Evolutionary conservation across 2,329 filamentous ascomycete genomes (phyloP).

Genomic region (Knufia petricola): DNA sequence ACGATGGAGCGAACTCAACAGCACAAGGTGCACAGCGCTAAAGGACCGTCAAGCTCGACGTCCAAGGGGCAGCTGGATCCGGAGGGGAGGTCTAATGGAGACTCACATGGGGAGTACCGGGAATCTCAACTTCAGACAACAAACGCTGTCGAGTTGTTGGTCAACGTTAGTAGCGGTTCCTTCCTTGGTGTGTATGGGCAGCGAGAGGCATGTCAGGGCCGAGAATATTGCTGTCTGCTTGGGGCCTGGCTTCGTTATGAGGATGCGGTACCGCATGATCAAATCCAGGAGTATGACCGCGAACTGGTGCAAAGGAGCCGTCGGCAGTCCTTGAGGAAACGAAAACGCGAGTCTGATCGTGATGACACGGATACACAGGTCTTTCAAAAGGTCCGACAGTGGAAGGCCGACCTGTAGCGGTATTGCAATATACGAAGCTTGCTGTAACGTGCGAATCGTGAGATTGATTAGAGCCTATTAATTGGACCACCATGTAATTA

Average conservation of each 20-base stretch:
- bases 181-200: neutral
- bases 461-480: no score
- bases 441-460: no score
- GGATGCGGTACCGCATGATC: neutral
- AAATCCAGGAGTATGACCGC: neutral
- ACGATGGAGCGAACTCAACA: neutral
- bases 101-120: neutral
- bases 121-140: neutral
- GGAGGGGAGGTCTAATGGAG: no score
- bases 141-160: neutral
- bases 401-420: neutral
- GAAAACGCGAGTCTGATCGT: neutral
- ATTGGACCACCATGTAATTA: no score
- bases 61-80: no score
- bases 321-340: no score
- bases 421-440: neutral
- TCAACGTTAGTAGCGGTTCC: neutral
- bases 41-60: neutral
- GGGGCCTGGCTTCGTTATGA: neutral
- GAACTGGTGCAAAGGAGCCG: neutral
- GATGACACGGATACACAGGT: neutral
- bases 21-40: neutral
- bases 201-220: neutral
- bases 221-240: neutral
- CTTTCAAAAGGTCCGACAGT: neutral